Conservation (phyloP, 1,284 basidiomycete species). For the Moesziomyces aphidis region DNA sequence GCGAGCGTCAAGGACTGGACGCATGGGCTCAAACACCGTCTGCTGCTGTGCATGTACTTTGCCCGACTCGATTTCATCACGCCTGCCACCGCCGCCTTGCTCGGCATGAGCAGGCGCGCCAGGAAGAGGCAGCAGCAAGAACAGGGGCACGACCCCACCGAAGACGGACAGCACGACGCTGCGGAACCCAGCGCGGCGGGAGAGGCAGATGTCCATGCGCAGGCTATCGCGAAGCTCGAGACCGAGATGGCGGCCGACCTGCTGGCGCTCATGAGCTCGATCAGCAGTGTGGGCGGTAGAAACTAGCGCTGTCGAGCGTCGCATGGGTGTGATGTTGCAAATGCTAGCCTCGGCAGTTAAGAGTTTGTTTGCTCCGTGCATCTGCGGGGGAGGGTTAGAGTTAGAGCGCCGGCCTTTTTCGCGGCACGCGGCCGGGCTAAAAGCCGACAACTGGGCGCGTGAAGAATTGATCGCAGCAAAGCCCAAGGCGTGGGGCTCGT, state of each 20-base stretch:
- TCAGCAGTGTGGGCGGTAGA: conserved; percentile 31
- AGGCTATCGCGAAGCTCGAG: conserved; percentile 28
- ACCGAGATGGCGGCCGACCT: conserved; percentile 21
- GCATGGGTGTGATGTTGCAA: neutral
- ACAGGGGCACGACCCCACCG: neutral
- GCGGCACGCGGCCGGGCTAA: neutral
- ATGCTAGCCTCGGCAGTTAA: neutral
- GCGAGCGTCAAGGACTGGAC: conserved; percentile 14
- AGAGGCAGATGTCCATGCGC: neutral
- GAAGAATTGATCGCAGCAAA: no score
- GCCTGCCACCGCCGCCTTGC: conserved; percentile 11
- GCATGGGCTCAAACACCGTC: conserved; percentile 19
- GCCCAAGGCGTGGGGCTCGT: no score
- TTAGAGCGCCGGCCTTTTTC: neutral
- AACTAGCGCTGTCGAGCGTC: conserved; percentile 9
- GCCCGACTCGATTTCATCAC: conserved; percentile 41
- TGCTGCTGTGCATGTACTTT: conserved; percentile 43
- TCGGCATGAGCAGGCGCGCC: conserved; percentile 29
- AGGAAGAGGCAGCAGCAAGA: conserved; percentile 19
- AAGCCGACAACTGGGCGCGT: neutral
- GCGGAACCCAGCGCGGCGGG: neutral
- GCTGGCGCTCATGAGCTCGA: conserved; percentile 29
- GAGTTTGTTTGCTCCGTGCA: neutral
- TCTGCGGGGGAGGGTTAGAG: neutral
- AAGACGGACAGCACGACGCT: neutral